These are phyloP conservation scores for Zygosaccharomyces pseudobailii DNA, from an alignment of 1,139 yeast species.

Conservation along the genomic window DNA sequence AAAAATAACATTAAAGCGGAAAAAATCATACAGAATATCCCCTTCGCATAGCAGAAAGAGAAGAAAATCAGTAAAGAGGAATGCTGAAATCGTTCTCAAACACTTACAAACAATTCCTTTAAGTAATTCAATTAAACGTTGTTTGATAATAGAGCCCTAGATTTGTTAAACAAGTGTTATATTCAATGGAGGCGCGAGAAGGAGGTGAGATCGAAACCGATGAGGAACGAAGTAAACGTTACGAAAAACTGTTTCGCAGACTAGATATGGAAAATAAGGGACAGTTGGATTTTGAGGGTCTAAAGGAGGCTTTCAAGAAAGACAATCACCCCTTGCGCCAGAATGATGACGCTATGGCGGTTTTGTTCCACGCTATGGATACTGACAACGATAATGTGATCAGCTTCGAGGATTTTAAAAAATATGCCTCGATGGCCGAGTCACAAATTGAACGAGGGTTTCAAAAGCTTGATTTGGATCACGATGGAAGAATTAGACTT, in stretches of 20 bases:
- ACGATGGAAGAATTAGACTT: slow-evolving; percentile 67
- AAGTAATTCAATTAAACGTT: too few relatives aligned
- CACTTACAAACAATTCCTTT: too few relatives aligned
- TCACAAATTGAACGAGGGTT: slow-evolving; percentile 69
- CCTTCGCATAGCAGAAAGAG: not conserved
- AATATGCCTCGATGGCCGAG: slow-evolving; percentile 59
- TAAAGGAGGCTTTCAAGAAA: slow-evolving; percentile 49
- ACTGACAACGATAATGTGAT: slow-evolving; percentile 51
- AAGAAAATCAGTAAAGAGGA: not conserved
- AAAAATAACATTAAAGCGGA: not conserved
- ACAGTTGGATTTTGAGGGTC: slow-evolving; percentile 50
- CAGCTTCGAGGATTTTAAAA: slow-evolving; percentile 57
- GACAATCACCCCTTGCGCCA: slow-evolving; percentile 64
- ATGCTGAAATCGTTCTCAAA: not conserved
- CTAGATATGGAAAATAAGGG: slow-evolving; percentile 55
- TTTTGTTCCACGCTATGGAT: slow-evolving; percentile 55
- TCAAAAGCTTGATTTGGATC: slow-evolving; percentile 61
- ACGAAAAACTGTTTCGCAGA: slow-evolving; percentile 36
- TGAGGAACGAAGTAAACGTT: slow-evolving; percentile 22
- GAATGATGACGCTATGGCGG: slow-evolving; percentile 54
- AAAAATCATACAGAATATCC: not conserved
- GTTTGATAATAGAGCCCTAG: not conserved
- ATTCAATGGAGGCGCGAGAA: slow-evolving; percentile 7
- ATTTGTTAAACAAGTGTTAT: not conserved
- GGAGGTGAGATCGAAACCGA: slow-evolving; percentile 12